These are phyloP conservation scores for Aspergillus cristatus DNA, from an alignment of 495 filamentous ascomycete species.

Conservation along the genomic window DNA sequence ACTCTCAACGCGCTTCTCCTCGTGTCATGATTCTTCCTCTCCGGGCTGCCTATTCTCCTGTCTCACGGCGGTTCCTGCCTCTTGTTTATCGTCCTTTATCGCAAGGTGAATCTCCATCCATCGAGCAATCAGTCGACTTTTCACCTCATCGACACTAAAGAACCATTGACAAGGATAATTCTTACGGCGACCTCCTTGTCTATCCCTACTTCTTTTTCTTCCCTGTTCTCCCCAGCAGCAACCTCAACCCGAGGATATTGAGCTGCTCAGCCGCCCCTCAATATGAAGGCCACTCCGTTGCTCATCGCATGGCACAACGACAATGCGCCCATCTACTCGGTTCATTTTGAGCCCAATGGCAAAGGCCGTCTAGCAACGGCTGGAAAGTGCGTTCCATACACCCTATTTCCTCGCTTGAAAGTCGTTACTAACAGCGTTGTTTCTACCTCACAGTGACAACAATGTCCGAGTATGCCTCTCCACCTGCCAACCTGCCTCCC, in stretches of 20 bases:
- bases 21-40: too few species aligned
- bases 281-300: slow-evolving; percentile 84
- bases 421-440: slow-evolving; percentile 7
- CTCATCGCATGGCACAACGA: slow-evolving; percentile 96
- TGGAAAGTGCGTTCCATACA: slow-evolving; percentile 46
- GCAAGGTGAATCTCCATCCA: too few species aligned
- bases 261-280: slow-evolving; percentile 30
- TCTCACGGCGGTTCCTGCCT: too few species aligned
- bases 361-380: slow-evolving; percentile 89
- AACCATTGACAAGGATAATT: too few species aligned
- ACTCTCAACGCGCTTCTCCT: too few species aligned
- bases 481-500: slow-evolving; percentile 6
- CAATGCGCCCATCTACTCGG: slow-evolving; percentile 88
- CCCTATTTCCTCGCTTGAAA: not conserved
- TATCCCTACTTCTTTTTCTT: too few species aligned
- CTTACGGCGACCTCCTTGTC: too few species aligned
- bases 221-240: too few species aligned
- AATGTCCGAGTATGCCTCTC: slow-evolving; percentile 73
- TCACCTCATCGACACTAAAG: too few species aligned
- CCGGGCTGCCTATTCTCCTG: too few species aligned
- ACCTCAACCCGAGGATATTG: slow-evolving; percentile 5
- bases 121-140: too few species aligned
- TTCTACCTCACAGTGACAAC: slow-evolving; percentile 55
- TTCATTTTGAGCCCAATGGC: slow-evolving; percentile 89
- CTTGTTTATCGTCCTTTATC: too few species aligned